A percentile compares a stretch with the other conserved stretches of the same genome.
Conservation (phyloP, 768 basidiomycete species). For the Astraeus odoratus region DNA sequence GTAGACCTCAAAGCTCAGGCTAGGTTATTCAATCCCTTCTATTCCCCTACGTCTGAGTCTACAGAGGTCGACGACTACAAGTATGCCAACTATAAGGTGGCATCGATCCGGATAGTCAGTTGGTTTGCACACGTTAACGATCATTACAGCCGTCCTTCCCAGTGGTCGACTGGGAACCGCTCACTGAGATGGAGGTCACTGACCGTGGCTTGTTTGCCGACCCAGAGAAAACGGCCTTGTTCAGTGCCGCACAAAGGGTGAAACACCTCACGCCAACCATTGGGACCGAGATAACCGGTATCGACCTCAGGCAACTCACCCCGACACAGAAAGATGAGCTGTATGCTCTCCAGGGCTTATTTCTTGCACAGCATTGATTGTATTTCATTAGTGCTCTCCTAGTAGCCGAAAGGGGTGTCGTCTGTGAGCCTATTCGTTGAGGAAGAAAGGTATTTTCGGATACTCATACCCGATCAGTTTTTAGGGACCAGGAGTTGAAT, state of each 20-base stretch:
- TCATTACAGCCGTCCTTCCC: slow-evolving; percentile 54
- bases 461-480: slow-evolving; percentile 37
- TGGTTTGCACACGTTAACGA: background rate
- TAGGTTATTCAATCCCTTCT: slow-evolving; percentile 54
- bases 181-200: slow-evolving; percentile 48
- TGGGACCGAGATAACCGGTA: slow-evolving; percentile 67
- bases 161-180: slow-evolving; percentile 55
- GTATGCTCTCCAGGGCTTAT: slow-evolving; percentile 31
- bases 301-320: slow-evolving; percentile 66
- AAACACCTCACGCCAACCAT: slow-evolving; percentile 63
- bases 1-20: slow-evolving; percentile 20
- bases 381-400: slow-evolving; percentile 49
- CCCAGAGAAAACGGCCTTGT: slow-evolving; percentile 56
- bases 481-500: slow-evolving; percentile 66
- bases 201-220: slow-evolving; percentile 69
- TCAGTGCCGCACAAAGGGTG: slow-evolving; percentile 60
- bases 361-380: slow-evolving; percentile 6
- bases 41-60: slow-evolving; percentile 52
- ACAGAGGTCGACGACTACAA: slow-evolving; percentile 46
- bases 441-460: background rate
- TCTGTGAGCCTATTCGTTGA: slow-evolving; percentile 41
- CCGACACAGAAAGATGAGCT: slow-evolving; percentile 72
- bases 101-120: slow-evolving; percentile 1
- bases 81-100: slow-evolving; percentile 54
- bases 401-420: slow-evolving; percentile 69